phyloP scores from a whole-genome alignment of 1,284 basidiomycete genomes.

The Irpex rosettiformis region DNA sequence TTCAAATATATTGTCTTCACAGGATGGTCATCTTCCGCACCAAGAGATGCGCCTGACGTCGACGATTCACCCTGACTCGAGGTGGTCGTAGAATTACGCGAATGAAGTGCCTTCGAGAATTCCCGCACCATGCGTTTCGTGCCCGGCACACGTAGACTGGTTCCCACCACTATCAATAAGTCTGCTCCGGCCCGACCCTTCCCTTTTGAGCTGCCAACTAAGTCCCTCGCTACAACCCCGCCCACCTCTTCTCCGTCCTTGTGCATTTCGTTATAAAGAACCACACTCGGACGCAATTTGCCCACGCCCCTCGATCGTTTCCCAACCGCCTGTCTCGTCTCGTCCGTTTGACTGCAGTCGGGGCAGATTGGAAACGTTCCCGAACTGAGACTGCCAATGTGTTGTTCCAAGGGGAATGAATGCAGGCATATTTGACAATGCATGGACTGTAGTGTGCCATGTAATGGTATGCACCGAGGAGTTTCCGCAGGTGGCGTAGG shows the following conservation, averaged over 20 bases:
- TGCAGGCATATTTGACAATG: conserved; percentile 82
- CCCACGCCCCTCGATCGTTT: conserved; percentile 84
- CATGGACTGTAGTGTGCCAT: conserved; percentile 79
- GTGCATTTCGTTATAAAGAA: conserved; percentile 89
- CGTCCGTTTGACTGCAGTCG: conserved; percentile 69
- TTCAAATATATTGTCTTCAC: conserved; percentile 84
- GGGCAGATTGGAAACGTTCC: conserved; percentile 79
- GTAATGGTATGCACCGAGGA: conserved; percentile 85
- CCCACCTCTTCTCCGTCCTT: conserved; percentile 88
- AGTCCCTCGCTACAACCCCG: conserved; percentile 70
- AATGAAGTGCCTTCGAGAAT: conserved; percentile 78
- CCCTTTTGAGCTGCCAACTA: conserved; percentile 64
- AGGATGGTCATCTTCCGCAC: conserved; percentile 45
- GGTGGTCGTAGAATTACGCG: conserved; percentile 34
- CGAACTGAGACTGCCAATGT: conserved; percentile 51
- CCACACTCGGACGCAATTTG: conserved; percentile 81
- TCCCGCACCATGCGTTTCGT: conserved; percentile 93
- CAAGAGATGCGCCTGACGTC: conserved; percentile 22
- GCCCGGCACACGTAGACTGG: conserved; percentile 86
- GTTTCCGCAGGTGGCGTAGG: conserved; percentile 41
- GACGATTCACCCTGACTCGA: conserved; percentile 14
- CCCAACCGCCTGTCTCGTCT: conserved; percentile 68
- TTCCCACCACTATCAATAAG: conserved; percentile 87
- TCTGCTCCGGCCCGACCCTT: conserved; percentile 74
- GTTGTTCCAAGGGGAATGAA: conserved; percentile 59